phyloP scores from a whole-genome alignment of 23 red algal species.

The Cyanidium caldarium region DNA sequence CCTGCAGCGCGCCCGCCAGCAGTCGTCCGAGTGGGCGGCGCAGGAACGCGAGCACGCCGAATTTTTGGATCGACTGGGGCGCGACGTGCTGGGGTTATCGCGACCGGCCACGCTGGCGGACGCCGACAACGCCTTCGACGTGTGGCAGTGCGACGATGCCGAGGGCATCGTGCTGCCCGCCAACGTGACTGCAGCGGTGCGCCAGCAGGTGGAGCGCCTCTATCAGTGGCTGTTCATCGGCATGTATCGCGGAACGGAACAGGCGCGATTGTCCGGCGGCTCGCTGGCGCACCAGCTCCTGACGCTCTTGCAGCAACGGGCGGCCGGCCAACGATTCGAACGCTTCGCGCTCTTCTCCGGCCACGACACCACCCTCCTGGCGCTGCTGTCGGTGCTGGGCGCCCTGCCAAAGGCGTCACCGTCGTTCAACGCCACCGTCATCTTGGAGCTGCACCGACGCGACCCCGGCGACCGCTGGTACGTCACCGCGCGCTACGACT shows the following conservation, averaged over 20 bases:
- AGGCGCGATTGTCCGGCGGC: neutral
- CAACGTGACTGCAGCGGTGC: conserved; percentile 20
- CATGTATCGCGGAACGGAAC: neutral
- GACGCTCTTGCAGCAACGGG: neutral
- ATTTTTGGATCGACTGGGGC: conserved; percentile 17
- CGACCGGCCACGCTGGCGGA: conserved; percentile 16
- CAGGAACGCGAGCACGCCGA: neutral
- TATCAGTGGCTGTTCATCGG: neutral
- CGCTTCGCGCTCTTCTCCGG: conserved; percentile 48
- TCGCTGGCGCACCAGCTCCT: neutral
- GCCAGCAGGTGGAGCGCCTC: neutral
- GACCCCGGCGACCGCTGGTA: neutral
- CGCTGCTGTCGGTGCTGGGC: conserved; percentile 31
- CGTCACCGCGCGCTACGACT: neutral
- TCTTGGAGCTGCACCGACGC: conserved; percentile 80
- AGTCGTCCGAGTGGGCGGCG: neutral
- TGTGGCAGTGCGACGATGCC: conserved; percentile 28
- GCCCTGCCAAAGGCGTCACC: conserved; percentile 35
- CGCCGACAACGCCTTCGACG: conserved; percentile 16
- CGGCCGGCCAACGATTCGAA: neutral
- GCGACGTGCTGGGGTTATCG: neutral
- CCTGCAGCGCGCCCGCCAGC: neutral
- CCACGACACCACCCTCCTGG: conserved; percentile 74
- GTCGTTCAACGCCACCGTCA: conserved; percentile 79
- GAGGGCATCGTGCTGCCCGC: conserved; percentile 26